phyloP scores from a whole-genome alignment of 345 rosid genomes.

The Tarenaya hassleriana region DNA sequence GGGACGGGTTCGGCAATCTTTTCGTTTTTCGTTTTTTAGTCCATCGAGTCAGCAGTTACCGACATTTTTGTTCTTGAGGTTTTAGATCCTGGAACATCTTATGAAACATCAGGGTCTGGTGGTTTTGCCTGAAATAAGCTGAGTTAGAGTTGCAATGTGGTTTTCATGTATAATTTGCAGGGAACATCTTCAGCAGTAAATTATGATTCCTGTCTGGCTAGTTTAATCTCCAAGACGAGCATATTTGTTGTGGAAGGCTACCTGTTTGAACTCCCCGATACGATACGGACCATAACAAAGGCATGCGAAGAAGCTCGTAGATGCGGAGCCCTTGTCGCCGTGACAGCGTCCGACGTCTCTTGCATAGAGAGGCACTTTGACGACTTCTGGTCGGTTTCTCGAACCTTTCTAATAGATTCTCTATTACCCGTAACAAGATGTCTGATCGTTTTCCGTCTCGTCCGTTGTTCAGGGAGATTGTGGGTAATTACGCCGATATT shows the following conservation, averaged over 20 bases:
- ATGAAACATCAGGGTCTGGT: too few relatives aligned
- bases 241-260: constrained; percentile 88
- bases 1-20: neutral
- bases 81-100: too few relatives aligned
- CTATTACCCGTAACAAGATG: too few relatives aligned
- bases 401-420: neutral
- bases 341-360: constrained; percentile 89
- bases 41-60: too few relatives aligned
- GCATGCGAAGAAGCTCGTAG: constrained; percentile 85
- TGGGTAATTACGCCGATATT: constrained; percentile 71
- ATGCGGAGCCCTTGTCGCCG: constrained; percentile 75
- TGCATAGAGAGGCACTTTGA: constrained; percentile 90
- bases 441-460: neutral
- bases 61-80: too few relatives aligned
- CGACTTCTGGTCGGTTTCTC: constrained; percentile 66
- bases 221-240: constrained; percentile 61
- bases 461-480: constrained; percentile 61
- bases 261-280: constrained; percentile 88
- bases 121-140: neutral
- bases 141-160: constrained; percentile 5
- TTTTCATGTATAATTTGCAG: constrained; percentile 33
- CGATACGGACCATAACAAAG: constrained; percentile 64
- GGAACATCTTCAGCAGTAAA: constrained; percentile 77
- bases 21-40: neutral
- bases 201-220: constrained; percentile 71